Conservation (phyloP, 805 yeast species). For the Nakazawaea populi region DNA sequence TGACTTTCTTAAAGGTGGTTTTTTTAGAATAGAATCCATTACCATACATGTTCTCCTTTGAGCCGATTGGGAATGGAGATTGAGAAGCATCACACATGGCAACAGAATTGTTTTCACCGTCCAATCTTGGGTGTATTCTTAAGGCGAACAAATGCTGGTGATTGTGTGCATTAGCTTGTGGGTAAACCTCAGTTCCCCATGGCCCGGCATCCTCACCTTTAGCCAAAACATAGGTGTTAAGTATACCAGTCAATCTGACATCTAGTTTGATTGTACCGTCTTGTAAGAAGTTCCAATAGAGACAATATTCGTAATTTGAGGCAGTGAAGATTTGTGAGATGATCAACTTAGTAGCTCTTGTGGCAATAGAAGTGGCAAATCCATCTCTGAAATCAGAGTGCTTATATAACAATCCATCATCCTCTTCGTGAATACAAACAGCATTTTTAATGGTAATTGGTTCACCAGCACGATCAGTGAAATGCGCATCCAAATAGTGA, state of each 20-base stretch:
- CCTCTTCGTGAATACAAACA: conserved; percentile 68
- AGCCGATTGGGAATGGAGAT: conserved; percentile 47
- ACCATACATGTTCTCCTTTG: conserved; percentile 54
- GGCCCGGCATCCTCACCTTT: conserved; percentile 54
- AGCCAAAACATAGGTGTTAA: conserved; percentile 53
- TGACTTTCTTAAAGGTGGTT: conserved; percentile 50
- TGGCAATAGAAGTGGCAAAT: conserved; percentile 54
- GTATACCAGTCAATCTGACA: conserved; percentile 62
- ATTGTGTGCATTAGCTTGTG: conserved; percentile 64
- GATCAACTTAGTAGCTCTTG: conserved; percentile 58
- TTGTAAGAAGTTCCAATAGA: conserved; percentile 66
- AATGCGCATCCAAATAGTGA: conserved; percentile 61
- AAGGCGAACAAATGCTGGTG: conserved; percentile 68
- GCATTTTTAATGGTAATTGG: conserved; percentile 58
- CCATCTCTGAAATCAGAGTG: conserved; percentile 69
- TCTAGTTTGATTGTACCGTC: conserved; percentile 69
- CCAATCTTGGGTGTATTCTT: conserved; percentile 62
- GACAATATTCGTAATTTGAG: conserved; percentile 67
- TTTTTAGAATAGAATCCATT: conserved; percentile 55
- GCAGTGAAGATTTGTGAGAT: conserved; percentile 69
- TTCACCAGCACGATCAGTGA: conserved; percentile 48
- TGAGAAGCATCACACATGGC: conserved; percentile 51
- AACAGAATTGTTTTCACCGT: conserved; percentile 61
- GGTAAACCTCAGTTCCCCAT: conserved; percentile 65
- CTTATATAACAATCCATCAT: conserved; percentile 61